Base-by-base conservation (phyloP, 139 green algal genomes). In the Chlamydomonas sphaeroides region DNA sequence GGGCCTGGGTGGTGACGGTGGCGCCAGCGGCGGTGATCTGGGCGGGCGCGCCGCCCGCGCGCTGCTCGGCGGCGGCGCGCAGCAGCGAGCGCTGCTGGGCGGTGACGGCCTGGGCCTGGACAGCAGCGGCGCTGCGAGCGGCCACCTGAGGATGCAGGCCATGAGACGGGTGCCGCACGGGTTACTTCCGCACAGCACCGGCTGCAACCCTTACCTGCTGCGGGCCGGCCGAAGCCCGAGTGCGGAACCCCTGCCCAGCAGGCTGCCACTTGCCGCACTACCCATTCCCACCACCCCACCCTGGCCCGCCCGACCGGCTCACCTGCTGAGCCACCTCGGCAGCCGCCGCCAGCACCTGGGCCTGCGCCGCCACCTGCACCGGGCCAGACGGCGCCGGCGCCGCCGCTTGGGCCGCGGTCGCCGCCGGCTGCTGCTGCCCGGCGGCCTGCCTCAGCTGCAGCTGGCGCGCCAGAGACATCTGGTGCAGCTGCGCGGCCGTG, bases 311-410 rank as follows among this genome's bases (percentile, higher is more conserved):
- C n/a, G n/a, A n/a, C n/a, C 30, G 17, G 57, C 74, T 7, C 41
- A 82, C 75, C 75, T 82, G 75, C 41, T 82, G 75, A 0, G 75
- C 75, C 41, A 82, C 75, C 33, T 82, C 75, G 2, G 62, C 62
- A 14, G 75, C 75, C 5, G 42, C 61, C 32, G 75, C 75, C 21
- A 82, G 75, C 7, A 82, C 75, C 6, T 82, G 75, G 0, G n/a
- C 62, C 33, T 72, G 75, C 61, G 72, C 62, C 32, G 68, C 25
- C 39, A 48, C 35, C 38, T 39, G 39, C 35, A 30, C 38, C 28
- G 21, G n/a, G 45, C 7, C 30, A 30, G 69, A 3, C 49, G 53
- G 53, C 23, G 53, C 11, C 45, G 45, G 45, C 45, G 45, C 45
- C 11, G 45, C 45, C 11, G 45, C 45, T 10, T 53, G 45, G 45